Base-by-base conservation (phyloP, 306 rosid genomes). In the Calophaca sinica region DNA sequence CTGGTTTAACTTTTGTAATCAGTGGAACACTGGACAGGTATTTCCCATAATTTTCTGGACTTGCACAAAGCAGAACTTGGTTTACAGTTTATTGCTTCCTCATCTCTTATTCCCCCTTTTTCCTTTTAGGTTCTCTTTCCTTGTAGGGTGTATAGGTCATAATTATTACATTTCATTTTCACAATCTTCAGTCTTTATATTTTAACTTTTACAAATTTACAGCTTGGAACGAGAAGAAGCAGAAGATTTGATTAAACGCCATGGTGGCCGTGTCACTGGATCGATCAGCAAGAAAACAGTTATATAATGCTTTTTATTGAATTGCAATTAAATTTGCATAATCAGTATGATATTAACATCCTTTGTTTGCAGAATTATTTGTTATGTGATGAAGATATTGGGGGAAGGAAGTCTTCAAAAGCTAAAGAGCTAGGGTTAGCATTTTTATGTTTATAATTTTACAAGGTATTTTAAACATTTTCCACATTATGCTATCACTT, bases 1-100 rank as follows among this genome's bases (percentile, higher is more conserved):
- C 87, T 75, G 93, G 96, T 53, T 76, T 92, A 81, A 92, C 97
- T 53, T 94, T 91, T 84, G 98, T 94, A 69, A 94, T 94, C 70
- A 91, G 97, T 76, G 98, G 98, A 80, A 94, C 98, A 33, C 91
- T 94, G 76, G 97, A 94, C 88, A 94, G 99, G 99, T 94, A 83
- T 26, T 63, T 51, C 36, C 52, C 67, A 72, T 62, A 53, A 45
- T 73, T 61, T 70, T 54, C 33, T 70, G 6, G 35, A 50, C 55
- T 14, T 72, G 46, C 65, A 51, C 12, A 12, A 64, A 73, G 39
- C 59, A 7, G 35, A 45, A 55, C 46, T 36, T 15, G 7, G 33
- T 65, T 28, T 33, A 29, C 39, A 4, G 5, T 76, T 68, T 59
- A 11, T 73, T 55, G 67, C 13, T 81, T 48, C 13, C 64, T 72